Evolutionary conservation across 140 eudicot genomes (phyloP).

Genomic region (Anethum foeniculum): DNA sequence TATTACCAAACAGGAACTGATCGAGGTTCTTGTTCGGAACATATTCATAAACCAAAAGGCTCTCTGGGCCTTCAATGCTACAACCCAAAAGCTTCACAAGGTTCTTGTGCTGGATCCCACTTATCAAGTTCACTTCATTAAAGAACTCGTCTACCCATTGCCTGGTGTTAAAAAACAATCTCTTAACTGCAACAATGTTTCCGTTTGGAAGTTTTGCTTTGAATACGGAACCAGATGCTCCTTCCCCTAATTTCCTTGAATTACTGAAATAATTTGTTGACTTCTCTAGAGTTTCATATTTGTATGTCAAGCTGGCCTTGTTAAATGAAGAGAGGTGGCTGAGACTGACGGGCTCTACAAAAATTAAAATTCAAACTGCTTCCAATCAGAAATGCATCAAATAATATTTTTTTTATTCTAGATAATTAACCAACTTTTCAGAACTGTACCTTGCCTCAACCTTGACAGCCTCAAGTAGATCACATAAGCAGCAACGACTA

Average conservation of each 20-base stretch:
- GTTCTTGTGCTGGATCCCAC: no score
- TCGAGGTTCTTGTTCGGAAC: conserved; percentile 43
- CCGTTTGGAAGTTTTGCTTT: conserved; percentile 44
- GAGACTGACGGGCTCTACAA: conserved; percentile 26
- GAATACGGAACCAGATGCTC: conserved; percentile 42
- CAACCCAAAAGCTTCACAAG: no score
- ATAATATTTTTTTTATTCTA: not conserved
- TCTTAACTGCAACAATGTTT: no score
- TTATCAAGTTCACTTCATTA: no score
- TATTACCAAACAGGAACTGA: conserved; percentile 22
- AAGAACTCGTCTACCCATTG: no score
- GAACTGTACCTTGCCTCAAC: conserved; percentile 24
- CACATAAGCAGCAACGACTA: conserved; percentile 22
- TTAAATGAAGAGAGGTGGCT: conserved; percentile 27
- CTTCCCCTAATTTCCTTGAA: conserved; percentile 36
- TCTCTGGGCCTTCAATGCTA: no score
- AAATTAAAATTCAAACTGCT: not conserved
- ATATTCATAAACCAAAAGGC: no score
- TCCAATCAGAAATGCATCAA: not conserved
- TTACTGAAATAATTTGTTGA: conserved; percentile 40
- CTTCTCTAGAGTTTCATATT: conserved; percentile 40
- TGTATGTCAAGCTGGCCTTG: conserved; percentile 33
- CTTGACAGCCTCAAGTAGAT: conserved; percentile 17
- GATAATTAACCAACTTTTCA: not conserved
- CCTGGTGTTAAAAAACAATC: no score